These are phyloP conservation scores for Termitomyces sp. DNA, from an alignment of 768 basidiomycete species.

Conservation along the genomic window DNA sequence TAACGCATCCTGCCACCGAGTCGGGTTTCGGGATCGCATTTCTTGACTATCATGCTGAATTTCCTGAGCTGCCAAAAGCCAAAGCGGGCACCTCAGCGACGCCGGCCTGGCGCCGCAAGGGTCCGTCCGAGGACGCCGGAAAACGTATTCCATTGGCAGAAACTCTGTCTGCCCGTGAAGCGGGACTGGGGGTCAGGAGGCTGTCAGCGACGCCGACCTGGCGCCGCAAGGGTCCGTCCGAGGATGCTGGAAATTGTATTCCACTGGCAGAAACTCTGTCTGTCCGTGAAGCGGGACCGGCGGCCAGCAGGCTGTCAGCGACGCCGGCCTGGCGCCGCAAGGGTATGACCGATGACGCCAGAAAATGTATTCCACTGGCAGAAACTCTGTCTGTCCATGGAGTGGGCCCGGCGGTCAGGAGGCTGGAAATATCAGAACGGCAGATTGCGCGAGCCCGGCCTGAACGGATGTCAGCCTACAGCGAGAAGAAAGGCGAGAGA, in stretches of 20 bases:
- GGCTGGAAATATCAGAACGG: not conserved
- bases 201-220: not conserved
- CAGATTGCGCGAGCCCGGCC: not conserved
- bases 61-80: not conserved
- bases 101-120: not conserved
- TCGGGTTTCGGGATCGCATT: too few species aligned
- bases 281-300: too few species aligned
- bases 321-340: not conserved
- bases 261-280: not conserved
- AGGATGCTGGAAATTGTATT: not conserved
- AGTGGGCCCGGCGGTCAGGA: not conserved
- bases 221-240: not conserved
- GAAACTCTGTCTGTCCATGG: not conserved
- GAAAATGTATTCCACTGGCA: not conserved
- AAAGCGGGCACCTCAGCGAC: not conserved
- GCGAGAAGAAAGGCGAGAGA: not conserved
- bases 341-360: not conserved
- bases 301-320: not conserved
- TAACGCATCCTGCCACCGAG: not conserved
- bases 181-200: too few species aligned
- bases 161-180: not conserved
- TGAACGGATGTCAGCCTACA: not conserved
- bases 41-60: not conserved
- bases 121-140: not conserved
- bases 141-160: not conserved